Evolutionary conservation across 495 filamentous ascomycete genomes (phyloP), one percentile per base, ranked within the genome.

Genomic region (Xylaria scruposa): DNA sequence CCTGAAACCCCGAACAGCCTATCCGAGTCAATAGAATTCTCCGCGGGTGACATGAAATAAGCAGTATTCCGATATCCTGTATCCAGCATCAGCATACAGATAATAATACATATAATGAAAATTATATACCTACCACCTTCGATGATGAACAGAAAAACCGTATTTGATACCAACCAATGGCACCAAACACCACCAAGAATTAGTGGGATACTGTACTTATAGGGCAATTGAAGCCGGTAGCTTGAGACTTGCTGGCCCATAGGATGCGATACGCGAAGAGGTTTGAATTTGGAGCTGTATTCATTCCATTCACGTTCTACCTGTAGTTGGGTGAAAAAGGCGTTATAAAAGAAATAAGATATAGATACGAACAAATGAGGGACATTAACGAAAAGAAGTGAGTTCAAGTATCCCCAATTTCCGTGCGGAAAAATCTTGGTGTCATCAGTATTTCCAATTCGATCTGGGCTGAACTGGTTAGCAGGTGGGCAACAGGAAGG

Each of bases 151-250:
- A 75, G 40, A 47, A 70, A 75, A 4, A 72, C 26, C 0, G 68
- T n/a, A 72, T 65, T 77, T 3, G 75, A 73, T 12, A 60, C 42
- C 19, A 77, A 29, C 74, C 72, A 78, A 40, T 78, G 81, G 8
- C 15, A n/a, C 15, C 17, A 19, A 19, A 47, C 6, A n/a, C 46
- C 19, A 0, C 3, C 19, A 47, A 47, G 65, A 19, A 79, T 73
- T 5, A 80, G 67, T 38, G 72, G 76, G 19, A 74, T n/a, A 60
- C 74, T 65, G 24, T 70, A 65, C 6, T 3, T 40, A 19, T 72
- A 73, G 1, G 73, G 73, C 5, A 78, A 36, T 10, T 72, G 64
- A 13, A 74, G 44, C 24, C 67, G 49, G 44, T 77, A 77, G 1
- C 47, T 73, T 7, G 74, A 73, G 29, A n/a, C 31, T n/a, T 73